Conservation (phyloP, 140 eudicot species). For the Erigeron philadelphicus region DNA sequence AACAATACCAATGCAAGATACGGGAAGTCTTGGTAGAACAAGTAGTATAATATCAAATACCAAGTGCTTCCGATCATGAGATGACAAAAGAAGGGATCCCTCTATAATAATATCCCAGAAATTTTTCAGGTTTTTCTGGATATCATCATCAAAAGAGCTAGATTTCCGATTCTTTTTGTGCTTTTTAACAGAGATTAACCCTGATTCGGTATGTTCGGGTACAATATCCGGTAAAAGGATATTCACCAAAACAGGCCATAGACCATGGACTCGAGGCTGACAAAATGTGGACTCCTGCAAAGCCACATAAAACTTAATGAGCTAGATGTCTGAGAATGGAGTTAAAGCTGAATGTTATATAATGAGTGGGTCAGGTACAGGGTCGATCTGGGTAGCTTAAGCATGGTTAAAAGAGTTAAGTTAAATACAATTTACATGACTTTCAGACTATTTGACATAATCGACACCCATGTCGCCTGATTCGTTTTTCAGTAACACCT, state of each 20-base stretch:
- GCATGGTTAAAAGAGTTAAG: too few species aligned
- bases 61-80: slow-evolving; percentile 96
- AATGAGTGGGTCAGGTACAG: too few species aligned
- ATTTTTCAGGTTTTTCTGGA: slow-evolving; percentile 50
- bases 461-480: too few species aligned
- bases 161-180: slow-evolving; percentile 75
- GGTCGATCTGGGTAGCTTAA: too few species aligned
- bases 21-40: slow-evolving; percentile 77
- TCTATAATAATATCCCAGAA: slow-evolving; percentile 73
- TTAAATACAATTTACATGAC: too few species aligned
- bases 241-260: slow-evolving; percentile 69
- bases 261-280: slow-evolving; percentile 89
- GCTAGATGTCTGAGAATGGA: neutral
- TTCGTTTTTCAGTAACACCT: too few species aligned
- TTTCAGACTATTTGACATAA: too few species aligned
- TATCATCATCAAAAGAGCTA: slow-evolving; percentile 64
- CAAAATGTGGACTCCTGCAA: slow-evolving; percentile 93
- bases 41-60: slow-evolving; percentile 73
- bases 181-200: slow-evolving; percentile 41
- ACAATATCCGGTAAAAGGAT: slow-evolving; percentile 53
- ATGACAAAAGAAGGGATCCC: slow-evolving; percentile 68
- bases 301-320: neutral
- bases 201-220: slow-evolving; percentile 48
- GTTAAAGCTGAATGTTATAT: neutral
- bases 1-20: slow-evolving; percentile 52